Base-by-base conservation (phyloP, 148 eudicot species). In the Oxyria digyna region DNA sequence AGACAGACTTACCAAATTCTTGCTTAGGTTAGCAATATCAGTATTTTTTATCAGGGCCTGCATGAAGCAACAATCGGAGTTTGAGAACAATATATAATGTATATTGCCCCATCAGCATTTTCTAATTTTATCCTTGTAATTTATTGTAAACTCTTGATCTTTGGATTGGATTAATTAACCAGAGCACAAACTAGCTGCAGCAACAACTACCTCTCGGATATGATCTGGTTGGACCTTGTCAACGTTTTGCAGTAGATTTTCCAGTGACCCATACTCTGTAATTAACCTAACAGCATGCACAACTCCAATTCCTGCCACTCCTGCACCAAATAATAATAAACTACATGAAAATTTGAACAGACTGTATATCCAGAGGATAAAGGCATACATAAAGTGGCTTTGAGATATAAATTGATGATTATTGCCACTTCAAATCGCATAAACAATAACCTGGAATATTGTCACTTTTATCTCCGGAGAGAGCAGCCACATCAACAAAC, bases 401-500 rank as follows among this genome's bases (percentile, higher is more conserved):
- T 35, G 43, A 35, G 4, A 18, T 20, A 33, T 38, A 40, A n/a
- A 40, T 35, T 35, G 45, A 65, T 66, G n/a, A 5, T 1, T 23
- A 38, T 20, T 38, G 17, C 15, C 42, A 17, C 23, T 57, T 46
- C n/a, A n/a, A 71, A 59, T 35, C 7, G 42, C 1, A 23, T 65
- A 9, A 41, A 38, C 66, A 71, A 46, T 42, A 69, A 90, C 97
- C 99, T 83, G 99, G 99, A 77, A 94, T 91, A 68, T 94, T 88
- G 71, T 94, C 99, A 68, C 96, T 82, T 80, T 74, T 87, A 78
- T 94, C 99, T 67, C 99, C 99, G 50, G 84, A 80, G 64, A 94
- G 93, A 48, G 99, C 86, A 45, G 88, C 78, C 42, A 94, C 81
- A 72, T 94, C 99, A 70, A 94, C 99, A 81, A 91, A 91, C 78